phyloP scores from a whole-genome alignment of 192 early-diverging fungal species.

The Podila horticola region DNA sequence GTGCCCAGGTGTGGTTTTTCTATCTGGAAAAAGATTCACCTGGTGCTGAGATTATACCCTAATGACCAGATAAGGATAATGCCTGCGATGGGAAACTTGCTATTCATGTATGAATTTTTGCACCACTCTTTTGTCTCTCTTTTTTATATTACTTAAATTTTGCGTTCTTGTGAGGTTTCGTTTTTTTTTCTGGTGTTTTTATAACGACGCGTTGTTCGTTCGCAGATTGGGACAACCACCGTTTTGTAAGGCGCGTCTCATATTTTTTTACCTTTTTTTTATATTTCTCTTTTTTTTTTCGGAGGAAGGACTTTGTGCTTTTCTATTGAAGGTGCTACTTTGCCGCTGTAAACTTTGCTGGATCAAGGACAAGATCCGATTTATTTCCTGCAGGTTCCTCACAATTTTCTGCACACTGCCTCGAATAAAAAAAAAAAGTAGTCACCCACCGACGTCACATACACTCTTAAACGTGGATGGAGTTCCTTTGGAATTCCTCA shows the following conservation, averaged over 20 bases:
- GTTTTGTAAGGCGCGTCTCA: neutral
- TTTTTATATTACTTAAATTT: neutral
- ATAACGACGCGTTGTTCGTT: neutral
- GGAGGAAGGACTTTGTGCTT: neutral
- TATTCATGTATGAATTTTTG: slow-evolving; percentile 15
- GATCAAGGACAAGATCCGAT: no score
- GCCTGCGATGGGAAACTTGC: slow-evolving; percentile 47
- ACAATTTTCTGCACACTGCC: no score
- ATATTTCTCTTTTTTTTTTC: neutral
- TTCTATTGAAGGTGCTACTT: neutral
- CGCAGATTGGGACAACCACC: neutral
- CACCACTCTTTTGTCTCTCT: slow-evolving; percentile 5
- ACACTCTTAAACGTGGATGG: no score
- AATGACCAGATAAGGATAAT: slow-evolving; percentile 46
- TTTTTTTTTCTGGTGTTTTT: neutral
- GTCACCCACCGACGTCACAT: no score
- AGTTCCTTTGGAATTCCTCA: no score
- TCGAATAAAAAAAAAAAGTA: no score
- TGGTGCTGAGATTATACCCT: slow-evolving; percentile 52
- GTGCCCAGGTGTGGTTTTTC: slow-evolving; percentile 42
- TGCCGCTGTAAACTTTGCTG: no score
- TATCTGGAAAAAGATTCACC: slow-evolving; percentile 22
- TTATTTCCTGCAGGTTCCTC: no score
- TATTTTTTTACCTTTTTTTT: neutral
- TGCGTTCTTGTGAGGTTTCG: slow-evolving; percentile 1